Evolutionary conservation across 2,329 filamentous ascomycete genomes (phyloP), one percentile per base, ranked within the genome.

Genomic region (Diaporthe longicolla): DNA sequence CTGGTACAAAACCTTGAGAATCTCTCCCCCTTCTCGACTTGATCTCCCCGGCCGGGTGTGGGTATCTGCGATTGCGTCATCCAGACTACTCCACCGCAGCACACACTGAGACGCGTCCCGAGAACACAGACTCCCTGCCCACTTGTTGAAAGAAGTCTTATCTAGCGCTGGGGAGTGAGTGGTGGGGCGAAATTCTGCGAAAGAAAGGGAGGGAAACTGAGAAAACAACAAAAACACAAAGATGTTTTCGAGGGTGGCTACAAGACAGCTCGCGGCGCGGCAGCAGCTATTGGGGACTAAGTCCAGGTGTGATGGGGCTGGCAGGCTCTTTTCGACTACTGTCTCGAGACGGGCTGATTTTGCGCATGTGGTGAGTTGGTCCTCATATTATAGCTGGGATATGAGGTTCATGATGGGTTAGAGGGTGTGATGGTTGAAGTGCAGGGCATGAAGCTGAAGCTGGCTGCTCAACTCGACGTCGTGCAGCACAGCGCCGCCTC

Each of bases 291-390:
- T 54, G 13, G 57, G 43, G 37, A 13, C 37, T 15, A 54, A 24
- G 24, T n/a, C 21, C 17, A 3, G 69, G 32, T n/a, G 29, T 24
- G 24, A 45, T n/a, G 45, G 32, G 19, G 9, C 54, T 24, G 70
- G 50, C 19, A 58, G 76, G 43, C 43, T 71, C 21, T 87, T 87
- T 71, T 85, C 84, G 58, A 80, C 81, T 10, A 83, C 82, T 10
- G 50, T 81, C 6, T 73, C 79, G 8, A 73, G 72, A 0, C 76
- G 73, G 9, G 84, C 83, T 19, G 86, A 88, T 78, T 88, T 87
- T 69, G 85, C 85, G 1, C 86, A 87, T 76, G 82, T 82, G n/a
- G 84, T 86, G 81, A 79, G 84, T 79, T 10, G 4, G 24, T 35
- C 29, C 17, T n/a, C 17, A 65, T 2, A n/a, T 17, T 32, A n/a